Percentiles rank a stretch among this genome's conserved stretches.
Conservation (phyloP, 2,329 filamentous ascomycete genomes). For the Ophiocordyceps robertsii region DNA sequence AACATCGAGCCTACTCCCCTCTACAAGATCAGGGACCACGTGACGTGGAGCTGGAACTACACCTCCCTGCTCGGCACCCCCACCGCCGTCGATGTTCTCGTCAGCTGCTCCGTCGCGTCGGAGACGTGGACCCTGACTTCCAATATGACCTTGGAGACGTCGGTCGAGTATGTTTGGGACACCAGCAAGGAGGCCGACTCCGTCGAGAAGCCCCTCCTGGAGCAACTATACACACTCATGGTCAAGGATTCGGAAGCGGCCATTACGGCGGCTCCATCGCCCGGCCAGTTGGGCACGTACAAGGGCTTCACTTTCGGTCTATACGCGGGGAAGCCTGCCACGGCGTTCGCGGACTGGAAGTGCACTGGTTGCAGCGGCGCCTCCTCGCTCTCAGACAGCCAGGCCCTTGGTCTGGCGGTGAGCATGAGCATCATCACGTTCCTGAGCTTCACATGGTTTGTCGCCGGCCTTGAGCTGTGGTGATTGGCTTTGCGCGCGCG, state of each 20-base stretch:
- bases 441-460: conserved; percentile 51
- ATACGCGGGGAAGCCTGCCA: conserved; percentile 39
- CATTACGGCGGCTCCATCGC: conserved; percentile 33
- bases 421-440: conserved; percentile 43
- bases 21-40: conserved; percentile 46
- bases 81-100: conserved; percentile 45
- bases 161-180: conserved; percentile 44
- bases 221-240: conserved; percentile 45
- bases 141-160: conserved; percentile 46
- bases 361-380: conserved; percentile 46
- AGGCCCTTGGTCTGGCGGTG: conserved; percentile 35
- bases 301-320: conserved; percentile 41
- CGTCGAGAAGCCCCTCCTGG: conserved; percentile 32
- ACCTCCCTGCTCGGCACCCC: conserved; percentile 44
- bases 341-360: conserved; percentile 35
- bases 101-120: conserved; percentile 37
- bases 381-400: conserved; percentile 28
- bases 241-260: conserved; percentile 44
- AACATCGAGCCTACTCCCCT: conserved; percentile 30
- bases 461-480: conserved; percentile 32
- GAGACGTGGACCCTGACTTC: conserved; percentile 47
- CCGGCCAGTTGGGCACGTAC: conserved; percentile 41
- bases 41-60: conserved; percentile 54
- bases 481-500: conserved; percentile 2
- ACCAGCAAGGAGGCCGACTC: conserved; percentile 34